Percentiles rank a stretch among this genome's conserved stretches.
Conservation (phyloP, 2,329 filamentous ascomycete genomes). For the Neofusicoccum laricinum region DNA sequence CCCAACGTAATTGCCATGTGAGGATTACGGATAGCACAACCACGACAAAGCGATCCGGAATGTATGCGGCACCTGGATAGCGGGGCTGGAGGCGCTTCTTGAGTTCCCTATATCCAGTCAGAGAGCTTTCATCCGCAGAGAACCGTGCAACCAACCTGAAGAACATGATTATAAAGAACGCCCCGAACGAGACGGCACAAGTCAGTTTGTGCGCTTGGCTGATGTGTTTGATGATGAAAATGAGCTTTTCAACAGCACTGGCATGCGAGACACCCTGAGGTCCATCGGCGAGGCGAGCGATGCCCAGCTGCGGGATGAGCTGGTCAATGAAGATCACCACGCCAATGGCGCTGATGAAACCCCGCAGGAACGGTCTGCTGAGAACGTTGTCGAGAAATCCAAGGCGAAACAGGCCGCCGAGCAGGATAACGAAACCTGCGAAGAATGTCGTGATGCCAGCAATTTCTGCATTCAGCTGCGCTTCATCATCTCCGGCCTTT, state of each 20-base stretch:
- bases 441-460: slow-evolving; percentile 86
- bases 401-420: slow-evolving; percentile 78
- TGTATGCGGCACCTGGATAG: slow-evolving; percentile 76
- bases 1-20: slow-evolving; percentile 74
- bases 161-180: slow-evolving; percentile 88
- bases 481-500: slow-evolving; percentile 61
- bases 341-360: slow-evolving; percentile 96
- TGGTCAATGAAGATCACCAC: slow-evolving; percentile 96
- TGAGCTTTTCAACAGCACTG: slow-evolving; percentile 80
- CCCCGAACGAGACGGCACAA: slow-evolving; percentile 69
- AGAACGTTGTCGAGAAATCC: slow-evolving; percentile 94
- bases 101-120: slow-evolving; percentile 57
- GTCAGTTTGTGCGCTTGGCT: slow-evolving; percentile 70
- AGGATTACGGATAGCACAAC: slow-evolving; percentile 82
- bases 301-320: slow-evolving; percentile 82
- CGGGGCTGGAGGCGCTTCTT: slow-evolving; percentile 78
- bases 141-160: slow-evolving; percentile 56
- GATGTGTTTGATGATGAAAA: slow-evolving; percentile 71
- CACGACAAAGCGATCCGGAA: slow-evolving; percentile 88
- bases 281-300: slow-evolving; percentile 64
- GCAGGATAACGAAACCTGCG: slow-evolving; percentile 82
- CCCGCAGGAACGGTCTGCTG: slow-evolving; percentile 85
- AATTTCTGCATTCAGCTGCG: slow-evolving; percentile 73
- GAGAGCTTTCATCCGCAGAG: not conserved
- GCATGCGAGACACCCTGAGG: slow-evolving; percentile 69